Evolutionary conservation across 768 basidiomycete species (phyloP), one percentile per base, ranked within the genome.

Genomic region (Macrolepiota dolichaula): DNA sequence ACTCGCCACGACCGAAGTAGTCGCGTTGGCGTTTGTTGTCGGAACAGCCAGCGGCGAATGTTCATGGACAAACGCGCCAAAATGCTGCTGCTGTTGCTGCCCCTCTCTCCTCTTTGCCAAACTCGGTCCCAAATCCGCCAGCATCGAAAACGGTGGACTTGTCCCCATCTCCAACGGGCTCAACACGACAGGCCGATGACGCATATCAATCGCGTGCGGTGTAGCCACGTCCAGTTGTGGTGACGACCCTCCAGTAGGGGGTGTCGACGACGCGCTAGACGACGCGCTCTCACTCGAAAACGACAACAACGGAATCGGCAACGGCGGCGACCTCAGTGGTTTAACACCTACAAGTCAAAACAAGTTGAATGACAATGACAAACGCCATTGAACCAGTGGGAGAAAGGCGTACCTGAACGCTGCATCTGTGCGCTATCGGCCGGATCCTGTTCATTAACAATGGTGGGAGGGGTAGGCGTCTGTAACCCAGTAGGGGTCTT

Each of bases 121-220:
- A 19, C 50, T 54, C 2, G 59, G 46, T 19, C 37, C 60, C 57
- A 64, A 35, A 38, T 63, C 66, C 19, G 51, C 61, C 63, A 73
- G 50, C 58, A 64, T 66, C 49, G 72, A 71, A 53, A 75, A 73
- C 53, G 75, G 73, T 32, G 73, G 73, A 36, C 72, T 72, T 9
- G 69, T 69, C 1, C 70, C 70, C 66, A 74, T 65, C 66, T 54
- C 67, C 56, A 52, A 36, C 7, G 65, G 46, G 38, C 55, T 62
- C 29, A 59, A 11, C 52, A 64, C 63, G 55, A 37, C 6, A 2
- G 59, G 49, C 22, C 51, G 17, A 2, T 55, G 62, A n/a, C 29
- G 29, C 29, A 53, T 55, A 19, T 63, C 53, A 57, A 64, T 56
- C 44, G 47, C 51, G 32, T 56, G 57, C 38, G 35, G 24, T 17